Conservation (phyloP, 805 yeast genomes). For the Starmera quercuum region DNA sequence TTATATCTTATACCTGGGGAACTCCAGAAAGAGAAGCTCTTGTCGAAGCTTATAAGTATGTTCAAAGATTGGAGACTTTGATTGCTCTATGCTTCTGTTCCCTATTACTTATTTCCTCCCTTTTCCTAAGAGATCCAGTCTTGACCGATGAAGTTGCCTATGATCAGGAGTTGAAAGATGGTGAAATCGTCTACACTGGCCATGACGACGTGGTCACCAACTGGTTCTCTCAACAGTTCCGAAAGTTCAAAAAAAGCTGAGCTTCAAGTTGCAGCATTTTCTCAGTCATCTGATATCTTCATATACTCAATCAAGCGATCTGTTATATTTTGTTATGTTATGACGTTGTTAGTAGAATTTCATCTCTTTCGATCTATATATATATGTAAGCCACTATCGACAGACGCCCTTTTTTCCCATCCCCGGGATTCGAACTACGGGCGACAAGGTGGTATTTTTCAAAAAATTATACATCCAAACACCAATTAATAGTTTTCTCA, state of each 20-base stretch:
- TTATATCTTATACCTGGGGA: slow-evolving; percentile 47
- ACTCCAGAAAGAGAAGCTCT: slow-evolving; percentile 51
- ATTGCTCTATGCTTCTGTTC: slow-evolving; percentile 45
- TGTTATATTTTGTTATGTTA: no score
- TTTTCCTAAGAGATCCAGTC: slow-evolving; percentile 46
- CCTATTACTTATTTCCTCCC: slow-evolving; percentile 36
- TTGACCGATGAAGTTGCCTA: slow-evolving; percentile 25
- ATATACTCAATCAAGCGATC: no score
- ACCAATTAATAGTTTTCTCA: not conserved
- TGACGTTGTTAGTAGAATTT: no score
- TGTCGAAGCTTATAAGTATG: slow-evolving; percentile 48
- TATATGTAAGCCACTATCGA: no score
- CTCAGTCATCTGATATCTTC: no score
- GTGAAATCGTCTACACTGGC: slow-evolving; percentile 12
- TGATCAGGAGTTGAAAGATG: slow-evolving; percentile 14
- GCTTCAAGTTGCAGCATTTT: no score
- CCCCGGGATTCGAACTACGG: no score
- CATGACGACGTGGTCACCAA: slow-evolving; percentile 12
- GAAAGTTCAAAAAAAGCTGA: not conserved
- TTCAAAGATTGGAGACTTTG: slow-evolving; percentile 50
- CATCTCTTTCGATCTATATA: no score
- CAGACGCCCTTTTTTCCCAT: no score
- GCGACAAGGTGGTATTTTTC: no score
- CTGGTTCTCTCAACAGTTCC: slow-evolving; percentile 5
- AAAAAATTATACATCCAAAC: not conserved